These are phyloP conservation scores for Diaporthe citrichinensis DNA, from an alignment of 2,329 filamentous ascomycete species.

Conservation along the genomic window DNA sequence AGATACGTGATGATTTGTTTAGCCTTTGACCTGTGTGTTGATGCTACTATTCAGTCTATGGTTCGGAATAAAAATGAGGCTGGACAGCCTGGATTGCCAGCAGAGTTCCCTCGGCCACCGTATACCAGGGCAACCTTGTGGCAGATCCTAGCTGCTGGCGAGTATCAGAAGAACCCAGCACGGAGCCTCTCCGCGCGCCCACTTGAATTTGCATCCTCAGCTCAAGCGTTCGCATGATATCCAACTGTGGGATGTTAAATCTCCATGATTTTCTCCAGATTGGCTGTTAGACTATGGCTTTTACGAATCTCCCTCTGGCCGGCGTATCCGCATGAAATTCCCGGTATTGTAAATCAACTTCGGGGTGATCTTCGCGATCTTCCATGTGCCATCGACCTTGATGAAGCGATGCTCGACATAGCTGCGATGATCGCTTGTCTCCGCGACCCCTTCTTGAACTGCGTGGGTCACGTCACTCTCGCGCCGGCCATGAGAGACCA, in stretches of 20 bases:
- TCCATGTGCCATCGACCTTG: slow-evolving; percentile 14
- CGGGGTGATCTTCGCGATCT: slow-evolving; percentile 2
- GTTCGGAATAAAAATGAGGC: no score
- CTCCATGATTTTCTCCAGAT: not conserved
- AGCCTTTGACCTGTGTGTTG: no score
- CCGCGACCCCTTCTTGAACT: not conserved
- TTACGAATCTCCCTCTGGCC: not conserved
- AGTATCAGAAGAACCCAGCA: not conserved
- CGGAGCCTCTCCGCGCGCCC: no score
- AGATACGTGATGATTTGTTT: no score
- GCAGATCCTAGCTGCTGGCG: not conserved
- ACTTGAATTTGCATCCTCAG: not conserved
- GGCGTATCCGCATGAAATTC: slow-evolving; percentile 6
- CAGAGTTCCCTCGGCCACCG: no score
- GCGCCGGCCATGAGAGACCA: slow-evolving; percentile 8
- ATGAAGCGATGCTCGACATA: slow-evolving; percentile 1
- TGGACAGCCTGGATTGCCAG: no score
- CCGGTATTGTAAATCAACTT: slow-evolving; percentile 7
- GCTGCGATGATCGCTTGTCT: slow-evolving; percentile 11
- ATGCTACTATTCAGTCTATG: no score
- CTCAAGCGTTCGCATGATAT: not conserved
- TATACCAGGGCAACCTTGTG: no score
- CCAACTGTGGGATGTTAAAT: not conserved
- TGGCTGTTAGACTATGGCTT: not conserved
- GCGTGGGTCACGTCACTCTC: not conserved